Evolutionary conservation across 106 monocot species (phyloP).

Genomic region (Dioscorea zingiberensis): DNA sequence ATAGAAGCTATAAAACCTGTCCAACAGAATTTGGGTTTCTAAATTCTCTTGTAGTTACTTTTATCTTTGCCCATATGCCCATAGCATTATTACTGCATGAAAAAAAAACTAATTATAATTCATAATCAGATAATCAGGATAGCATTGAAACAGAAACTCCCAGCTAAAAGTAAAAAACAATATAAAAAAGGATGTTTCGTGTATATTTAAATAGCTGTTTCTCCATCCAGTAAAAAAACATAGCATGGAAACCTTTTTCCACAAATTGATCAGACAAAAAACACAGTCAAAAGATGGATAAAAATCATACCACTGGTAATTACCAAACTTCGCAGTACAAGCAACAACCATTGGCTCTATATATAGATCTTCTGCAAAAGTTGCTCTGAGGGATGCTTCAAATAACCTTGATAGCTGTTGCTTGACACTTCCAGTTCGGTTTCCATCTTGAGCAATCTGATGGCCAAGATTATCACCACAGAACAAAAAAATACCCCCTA

Average conservation of each 20-base stretch:
- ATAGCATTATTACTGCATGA: conserved; percentile 91
- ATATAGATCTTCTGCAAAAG: conserved; percentile 39
- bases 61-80: conserved; percentile 78
- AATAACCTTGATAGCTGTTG: conserved; percentile 56
- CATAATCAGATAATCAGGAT: background rate
- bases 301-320: conserved; percentile 84
- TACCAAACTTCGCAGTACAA: conserved; percentile 59
- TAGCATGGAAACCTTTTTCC: background rate
- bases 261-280: no score
- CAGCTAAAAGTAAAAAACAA: background rate
- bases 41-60: conserved; percentile 66
- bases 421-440: conserved; percentile 58
- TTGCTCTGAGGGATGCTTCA: conserved; percentile 32
- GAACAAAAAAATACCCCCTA: no score
- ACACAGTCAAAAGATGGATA: background rate
- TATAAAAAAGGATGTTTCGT: background rate
- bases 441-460: conserved; percentile 8
- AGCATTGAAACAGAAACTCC: background rate
- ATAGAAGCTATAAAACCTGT: conserved; percentile 43
- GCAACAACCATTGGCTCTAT: conserved; percentile 58
- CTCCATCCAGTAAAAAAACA: background rate
- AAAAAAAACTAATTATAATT: background rate
- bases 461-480: background rate
- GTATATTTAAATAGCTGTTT: background rate
- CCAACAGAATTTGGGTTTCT: conserved; percentile 80